phyloP scores from a whole-genome alignment of 83 land plant genomes.

The Diphasiastrum complanatum region DNA sequence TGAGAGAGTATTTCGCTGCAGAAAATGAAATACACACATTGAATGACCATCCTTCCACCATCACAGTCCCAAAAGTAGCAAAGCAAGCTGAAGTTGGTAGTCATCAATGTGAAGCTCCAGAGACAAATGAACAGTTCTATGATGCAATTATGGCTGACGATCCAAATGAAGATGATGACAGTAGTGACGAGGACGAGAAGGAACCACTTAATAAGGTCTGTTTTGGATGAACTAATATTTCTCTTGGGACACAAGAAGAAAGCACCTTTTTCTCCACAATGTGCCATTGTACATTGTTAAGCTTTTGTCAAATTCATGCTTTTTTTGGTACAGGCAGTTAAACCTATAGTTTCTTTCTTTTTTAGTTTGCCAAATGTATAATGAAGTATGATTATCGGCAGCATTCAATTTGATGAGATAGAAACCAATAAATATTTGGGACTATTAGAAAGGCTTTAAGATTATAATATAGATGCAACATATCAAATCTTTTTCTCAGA shows the following conservation, averaged over 20 bases:
- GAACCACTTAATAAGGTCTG: conserved; percentile 9
- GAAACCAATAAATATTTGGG: neutral
- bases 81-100: neutral
- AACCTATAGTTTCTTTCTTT: too few species aligned
- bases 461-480: neutral
- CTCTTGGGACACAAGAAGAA: too few species aligned
- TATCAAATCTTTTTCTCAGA: too few species aligned
- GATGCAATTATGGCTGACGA: conserved; percentile 18
- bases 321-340: too few species aligned
- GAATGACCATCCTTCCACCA: neutral
- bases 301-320: too few species aligned
- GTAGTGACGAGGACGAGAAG: conserved; percentile 13
- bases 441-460: neutral
- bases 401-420: too few species aligned
- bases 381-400: too few species aligned
- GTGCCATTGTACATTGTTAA: too few species aligned
- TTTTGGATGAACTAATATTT: too few species aligned
- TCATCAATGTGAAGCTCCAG: neutral
- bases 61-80: neutral
- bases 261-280: too few species aligned
- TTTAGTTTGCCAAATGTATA: too few species aligned
- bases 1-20: conserved; percentile 17
- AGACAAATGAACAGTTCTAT: conserved; percentile 11
- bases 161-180: conserved; percentile 14
- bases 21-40: neutral